Evolutionary conservation across 768 basidiomycete genomes (phyloP), one percentile per base, ranked within the genome.

Genomic region (Boletus bicolor): DNA sequence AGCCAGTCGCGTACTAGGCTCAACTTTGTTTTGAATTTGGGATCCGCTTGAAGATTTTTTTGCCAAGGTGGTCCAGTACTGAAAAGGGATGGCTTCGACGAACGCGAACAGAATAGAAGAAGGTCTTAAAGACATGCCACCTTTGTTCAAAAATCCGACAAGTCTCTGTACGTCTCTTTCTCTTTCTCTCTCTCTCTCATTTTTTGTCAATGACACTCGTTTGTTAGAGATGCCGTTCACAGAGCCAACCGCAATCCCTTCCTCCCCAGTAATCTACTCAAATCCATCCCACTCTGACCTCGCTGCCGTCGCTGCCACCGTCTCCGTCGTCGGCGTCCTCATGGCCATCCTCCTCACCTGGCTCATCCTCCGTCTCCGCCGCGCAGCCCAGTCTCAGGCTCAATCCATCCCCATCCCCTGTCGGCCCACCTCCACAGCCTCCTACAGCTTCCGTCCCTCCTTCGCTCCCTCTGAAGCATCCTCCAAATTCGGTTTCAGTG

Each of bases 1-100:
- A n/a, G 64, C 86, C 87, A 89, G 32, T 82, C 80, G 63, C 80
- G 76, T 63, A 88, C 85, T 17, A 48, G 21, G 2, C 21, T 24
- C 46, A 34, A 19, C 24, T 6, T 7, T 32, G 37, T 38, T 24
- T 24, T 49, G 48, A 5, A n/a, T 24, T 35, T 35, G 47, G 34
- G 7, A 48, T 10, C 9, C 15, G 47, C 24, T 36, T 48, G 34
- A 35, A 4, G 17, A 37, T 49, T 37, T 48, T 37, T 48, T 26
- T 48, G 35, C 47, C 47, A 36, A 49, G 21, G 32, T n/a, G 10
- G 49, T 37, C 36, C 39, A 42, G 32, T 30, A 42, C 39, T 41
- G 49, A 34, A 52, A 51, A 51, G 49, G 45, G 11, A 26, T 34
- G 44, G 19, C 19, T 19, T 19, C 19, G 19, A 19, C 19, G 19